Percentiles rank a stretch among this genome's conserved stretches.
phyloP scores from a whole-genome alignment of 2,329 filamentous ascomycete species.

The Colletotrichum australisinense region DNA sequence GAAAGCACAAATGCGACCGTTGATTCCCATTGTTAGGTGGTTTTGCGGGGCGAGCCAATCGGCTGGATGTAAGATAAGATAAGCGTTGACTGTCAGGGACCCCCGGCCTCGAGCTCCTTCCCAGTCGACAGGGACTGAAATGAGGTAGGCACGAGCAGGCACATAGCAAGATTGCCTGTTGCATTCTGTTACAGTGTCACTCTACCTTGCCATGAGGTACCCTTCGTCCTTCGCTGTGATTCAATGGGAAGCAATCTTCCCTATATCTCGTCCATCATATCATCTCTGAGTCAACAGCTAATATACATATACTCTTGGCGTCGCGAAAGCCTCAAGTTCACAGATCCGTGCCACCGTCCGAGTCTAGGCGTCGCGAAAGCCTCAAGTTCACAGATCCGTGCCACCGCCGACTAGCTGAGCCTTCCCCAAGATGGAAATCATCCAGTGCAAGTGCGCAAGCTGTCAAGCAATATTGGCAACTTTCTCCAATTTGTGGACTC shows the following conservation, averaged over 20 bases:
- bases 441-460: constrained; percentile 49
- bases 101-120: neutral
- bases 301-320: no score
- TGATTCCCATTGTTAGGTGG: neutral
- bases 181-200: neutral
- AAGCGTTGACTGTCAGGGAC: neutral
- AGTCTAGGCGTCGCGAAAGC: neutral
- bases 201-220: neutral
- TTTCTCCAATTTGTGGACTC: constrained; percentile 52
- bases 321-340: neutral
- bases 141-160: neutral
- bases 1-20: neutral
- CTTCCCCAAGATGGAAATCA: constrained; percentile 45
- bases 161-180: neutral
- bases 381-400: neutral
- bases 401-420: no score
- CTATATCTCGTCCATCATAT: neutral
- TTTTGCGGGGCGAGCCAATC: neutral
- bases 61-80: neutral
- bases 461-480: constrained; percentile 45
- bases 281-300: neutral
- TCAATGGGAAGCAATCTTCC: neutral
- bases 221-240: neutral
- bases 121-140: neutral
- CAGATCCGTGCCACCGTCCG: neutral